Evolutionary conservation across 2,329 filamentous ascomycete species (phyloP).

Genomic region (Chaetomium globosum): DNA sequence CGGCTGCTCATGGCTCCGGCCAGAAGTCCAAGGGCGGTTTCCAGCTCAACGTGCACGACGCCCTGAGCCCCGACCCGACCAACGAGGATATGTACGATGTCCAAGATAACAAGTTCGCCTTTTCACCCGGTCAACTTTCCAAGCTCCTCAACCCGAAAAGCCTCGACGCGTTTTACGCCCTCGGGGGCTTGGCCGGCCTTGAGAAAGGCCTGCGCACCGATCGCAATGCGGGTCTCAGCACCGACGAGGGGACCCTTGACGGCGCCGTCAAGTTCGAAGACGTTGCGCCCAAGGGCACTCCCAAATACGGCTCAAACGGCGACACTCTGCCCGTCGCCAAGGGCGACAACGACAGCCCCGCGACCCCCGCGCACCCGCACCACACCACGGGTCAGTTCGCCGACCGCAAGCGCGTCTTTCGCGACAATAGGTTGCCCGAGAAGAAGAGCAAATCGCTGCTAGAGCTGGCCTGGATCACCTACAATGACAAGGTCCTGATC

Average conservation of each 20-base stretch:
- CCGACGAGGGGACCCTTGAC: slow-evolving; percentile 67
- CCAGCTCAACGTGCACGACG: slow-evolving; percentile 50
- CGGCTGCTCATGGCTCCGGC: slow-evolving; percentile 3
- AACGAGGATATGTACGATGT: slow-evolving; percentile 70
- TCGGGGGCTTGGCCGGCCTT: slow-evolving; percentile 72
- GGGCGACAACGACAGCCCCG: slow-evolving; percentile 22
- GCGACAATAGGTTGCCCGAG: slow-evolving; percentile 63
- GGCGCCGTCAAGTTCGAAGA: slow-evolving; percentile 71
- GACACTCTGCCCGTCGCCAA: slow-evolving; percentile 40
- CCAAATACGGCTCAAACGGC: slow-evolving; percentile 42
- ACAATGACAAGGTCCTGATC: slow-evolving; percentile 70
- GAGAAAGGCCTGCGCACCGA: slow-evolving; percentile 74
- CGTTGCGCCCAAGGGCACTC: slow-evolving; percentile 48
- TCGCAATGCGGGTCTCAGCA: slow-evolving; percentile 64
- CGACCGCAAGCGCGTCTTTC: slow-evolving; percentile 62
- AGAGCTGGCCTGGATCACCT: slow-evolving; percentile 66
- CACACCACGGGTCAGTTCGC: slow-evolving; percentile 35
- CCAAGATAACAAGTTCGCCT: slow-evolving; percentile 71
- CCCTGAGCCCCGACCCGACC: slow-evolving; percentile 69
- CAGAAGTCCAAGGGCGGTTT: slow-evolving; percentile 22
- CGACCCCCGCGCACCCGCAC: slow-evolving; percentile 18
- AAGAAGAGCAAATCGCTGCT: slow-evolving; percentile 65
- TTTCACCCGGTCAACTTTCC: slow-evolving; percentile 70
- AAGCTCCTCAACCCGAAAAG: slow-evolving; percentile 83
- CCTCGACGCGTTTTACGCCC: slow-evolving; percentile 70